Evolutionary conservation across 169 alveolate genomes (phyloP).

Genomic region (Amoebophrya sp.): DNA sequence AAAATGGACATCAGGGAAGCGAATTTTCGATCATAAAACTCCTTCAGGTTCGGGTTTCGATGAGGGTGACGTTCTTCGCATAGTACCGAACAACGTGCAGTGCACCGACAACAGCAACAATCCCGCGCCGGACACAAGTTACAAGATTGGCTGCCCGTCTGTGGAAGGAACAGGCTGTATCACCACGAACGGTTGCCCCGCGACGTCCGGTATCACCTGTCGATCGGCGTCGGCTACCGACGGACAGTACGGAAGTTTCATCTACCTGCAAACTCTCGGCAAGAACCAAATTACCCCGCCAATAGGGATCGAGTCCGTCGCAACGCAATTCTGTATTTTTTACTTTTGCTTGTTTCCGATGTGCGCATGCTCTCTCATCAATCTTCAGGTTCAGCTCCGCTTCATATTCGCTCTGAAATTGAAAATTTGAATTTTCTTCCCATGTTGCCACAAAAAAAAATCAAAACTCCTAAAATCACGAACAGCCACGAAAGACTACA

Average conservation of each 20-base stretch:
- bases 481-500: background rate
- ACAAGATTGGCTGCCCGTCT: conserved; percentile 12
- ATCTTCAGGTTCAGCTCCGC: no score
- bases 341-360: background rate
- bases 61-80: background rate
- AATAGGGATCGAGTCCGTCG: background rate
- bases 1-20: no score
- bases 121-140: background rate
- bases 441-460: no score
- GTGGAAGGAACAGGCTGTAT: background rate
- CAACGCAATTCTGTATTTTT: background rate
- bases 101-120: conserved; percentile 1
- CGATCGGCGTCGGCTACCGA: background rate
- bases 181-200: background rate
- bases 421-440: no score
- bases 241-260: background rate
- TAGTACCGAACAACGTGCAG: conserved; percentile 10
- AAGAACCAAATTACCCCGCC: background rate
- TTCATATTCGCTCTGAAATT: no score
- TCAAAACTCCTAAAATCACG: background rate
- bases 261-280: background rate
- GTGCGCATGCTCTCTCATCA: no score
- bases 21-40: no score
- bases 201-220: background rate
- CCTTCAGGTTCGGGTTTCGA: background rate